Evolutionary conservation across 257 asterid genomes (phyloP), one percentile per base, ranked within the genome.

Genomic region (Nyctanthes arbortristis): DNA sequence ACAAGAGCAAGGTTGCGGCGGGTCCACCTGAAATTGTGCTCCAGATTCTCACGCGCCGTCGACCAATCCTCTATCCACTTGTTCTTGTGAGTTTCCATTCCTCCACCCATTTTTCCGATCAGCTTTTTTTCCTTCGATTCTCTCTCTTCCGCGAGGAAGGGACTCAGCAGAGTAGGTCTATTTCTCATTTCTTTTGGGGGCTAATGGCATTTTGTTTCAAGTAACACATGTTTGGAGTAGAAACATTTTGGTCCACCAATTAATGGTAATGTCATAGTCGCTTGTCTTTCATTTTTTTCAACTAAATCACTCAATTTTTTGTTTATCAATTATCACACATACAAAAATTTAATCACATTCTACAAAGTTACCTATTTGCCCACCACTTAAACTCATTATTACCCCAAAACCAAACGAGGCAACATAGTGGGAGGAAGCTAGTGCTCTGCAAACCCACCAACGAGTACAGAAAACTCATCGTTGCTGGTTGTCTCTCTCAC

Each of bases 31-130:
- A 93, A 90, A 58, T 93, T 85, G 78, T 82, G 77, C 82, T 92
- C 96, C 55, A 92, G 91, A 71, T 88, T 90, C 90, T 92, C 98
- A 65, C 98, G 84, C 4, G 94, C 85, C 4, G 90, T 0, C 7
- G 73, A 68, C 98, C 98, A 92, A 0, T 90, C 96, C 76, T 92
- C 98, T 72, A 92, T 82, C 90, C 91, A 92, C 54, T 84, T 90
- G 79, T 92, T 90, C 90, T 85, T 90, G 74, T 88, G 73, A 0
- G 86, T 49, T 75, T 88, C 98, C 98, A 92, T 92, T 64, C 97
- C 98, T 57, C 98, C 98, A 0, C 98, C 97, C 97, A 90, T 92
- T 27, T 84, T 83, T 39, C 68, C 31, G 34, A n/a, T n/a, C n/a
- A n/a, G n/a, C n/a, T n/a, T 55, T 52, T 14, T 14, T 37, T 28